phyloP scores from a whole-genome alignment of 1,284 basidiomycete species.

The Amylostereum chailletii region DNA sequence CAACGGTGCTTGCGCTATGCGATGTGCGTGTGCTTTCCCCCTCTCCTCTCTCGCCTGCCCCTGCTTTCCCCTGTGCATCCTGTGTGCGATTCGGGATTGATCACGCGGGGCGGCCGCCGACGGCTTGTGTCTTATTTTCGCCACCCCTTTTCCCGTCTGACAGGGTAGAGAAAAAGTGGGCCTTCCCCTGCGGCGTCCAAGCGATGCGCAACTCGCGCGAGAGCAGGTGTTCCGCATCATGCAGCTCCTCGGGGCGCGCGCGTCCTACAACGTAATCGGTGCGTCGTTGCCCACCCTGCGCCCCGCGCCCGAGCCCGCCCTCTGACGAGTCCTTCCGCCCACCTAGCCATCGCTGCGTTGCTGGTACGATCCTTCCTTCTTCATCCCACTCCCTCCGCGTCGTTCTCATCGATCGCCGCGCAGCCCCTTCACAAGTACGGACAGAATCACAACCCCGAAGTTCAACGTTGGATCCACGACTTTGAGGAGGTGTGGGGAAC shows the following conservation, averaged over 20 bases:
- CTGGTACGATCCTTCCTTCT: slow-evolving; percentile 37
- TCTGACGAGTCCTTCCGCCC: too few relatives aligned
- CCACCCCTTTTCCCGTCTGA: too few relatives aligned
- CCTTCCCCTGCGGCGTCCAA: too few relatives aligned
- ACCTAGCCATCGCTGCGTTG: slow-evolving; percentile 35
- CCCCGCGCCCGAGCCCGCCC: too few relatives aligned
- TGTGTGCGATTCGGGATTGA: slow-evolving; percentile 14
- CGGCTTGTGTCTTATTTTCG: too few relatives aligned
- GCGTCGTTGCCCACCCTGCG: too few relatives aligned
- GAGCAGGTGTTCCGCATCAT: too few relatives aligned
- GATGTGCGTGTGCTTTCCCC: slow-evolving; percentile 34
- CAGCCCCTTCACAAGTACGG: slow-evolving; percentile 62
- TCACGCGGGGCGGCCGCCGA: background rate
- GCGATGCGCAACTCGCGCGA: too few relatives aligned
- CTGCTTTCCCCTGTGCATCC: background rate
- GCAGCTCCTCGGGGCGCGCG: too few relatives aligned
- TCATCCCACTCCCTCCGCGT: slow-evolving; percentile 2
- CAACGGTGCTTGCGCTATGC: slow-evolving; percentile 53
- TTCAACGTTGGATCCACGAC: slow-evolving; percentile 47
- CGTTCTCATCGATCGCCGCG: background rate
- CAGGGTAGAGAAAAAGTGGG: too few relatives aligned
- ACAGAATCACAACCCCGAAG: slow-evolving; percentile 40
- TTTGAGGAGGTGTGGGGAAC: slow-evolving; percentile 62
- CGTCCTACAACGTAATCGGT: too few relatives aligned
- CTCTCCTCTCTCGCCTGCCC: background rate